Conservation (phyloP, 805 yeast genomes). For the Saturnispora hagleri region DNA sequence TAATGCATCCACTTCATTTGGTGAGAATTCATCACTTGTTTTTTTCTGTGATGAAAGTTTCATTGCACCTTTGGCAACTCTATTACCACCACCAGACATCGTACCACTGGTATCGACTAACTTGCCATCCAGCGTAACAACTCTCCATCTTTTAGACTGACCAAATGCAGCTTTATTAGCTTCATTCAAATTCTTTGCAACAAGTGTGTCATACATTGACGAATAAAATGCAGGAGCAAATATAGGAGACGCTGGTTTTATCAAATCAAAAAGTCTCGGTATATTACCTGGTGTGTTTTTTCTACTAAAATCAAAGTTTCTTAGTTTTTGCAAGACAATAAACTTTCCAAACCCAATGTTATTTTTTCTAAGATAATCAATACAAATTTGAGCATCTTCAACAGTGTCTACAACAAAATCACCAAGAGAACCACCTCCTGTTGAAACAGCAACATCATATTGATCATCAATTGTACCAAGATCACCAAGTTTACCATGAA, state of each 20-base stretch:
- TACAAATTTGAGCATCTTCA: slow-evolving; percentile 50
- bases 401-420: slow-evolving; percentile 85
- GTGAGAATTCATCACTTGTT: slow-evolving; percentile 32
- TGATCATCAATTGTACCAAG: slow-evolving; percentile 82
- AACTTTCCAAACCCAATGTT: slow-evolving; percentile 85
- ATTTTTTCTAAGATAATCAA: slow-evolving; percentile 73
- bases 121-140: slow-evolving; percentile 88
- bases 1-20: slow-evolving; percentile 47
- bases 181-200: slow-evolving; percentile 64
- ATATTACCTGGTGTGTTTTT: slow-evolving; percentile 67
- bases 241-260: slow-evolving; percentile 53
- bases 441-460: slow-evolving; percentile 89
- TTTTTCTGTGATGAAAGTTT: slow-evolving; percentile 32
- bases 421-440: slow-evolving; percentile 86
- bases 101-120: slow-evolving; percentile 91
- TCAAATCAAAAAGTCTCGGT: slow-evolving; percentile 78
- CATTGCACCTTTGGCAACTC: slow-evolving; percentile 70
- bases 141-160: slow-evolving; percentile 58
- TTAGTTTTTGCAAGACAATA: slow-evolving; percentile 66
- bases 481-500: slow-evolving; percentile 86
- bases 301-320: slow-evolving; percentile 47
- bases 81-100: slow-evolving; percentile 91
- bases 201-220: slow-evolving; percentile 79
- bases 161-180: slow-evolving; percentile 90
- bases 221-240: slow-evolving; percentile 86